Percentiles rank a stretch among this genome's conserved stretches.
Conservation (phyloP, 164 flowering plant genomes). For the Litsea cubeba region DNA sequence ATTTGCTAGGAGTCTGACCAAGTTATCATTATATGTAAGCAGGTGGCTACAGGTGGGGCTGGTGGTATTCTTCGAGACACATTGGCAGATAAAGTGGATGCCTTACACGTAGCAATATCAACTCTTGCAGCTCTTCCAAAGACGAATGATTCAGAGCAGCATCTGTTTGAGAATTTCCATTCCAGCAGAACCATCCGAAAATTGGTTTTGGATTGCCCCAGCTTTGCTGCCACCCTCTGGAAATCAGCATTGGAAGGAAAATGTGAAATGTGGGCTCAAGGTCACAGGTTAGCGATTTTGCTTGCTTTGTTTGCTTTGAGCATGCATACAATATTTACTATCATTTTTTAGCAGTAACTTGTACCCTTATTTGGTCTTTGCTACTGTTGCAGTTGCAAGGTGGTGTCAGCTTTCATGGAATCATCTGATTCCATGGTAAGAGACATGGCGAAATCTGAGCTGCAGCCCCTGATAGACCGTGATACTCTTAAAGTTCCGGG, state of each 20-base stretch:
- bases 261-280: slow-evolving; percentile 62
- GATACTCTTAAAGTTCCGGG: slow-evolving; percentile 55
- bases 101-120: slow-evolving; percentile 58
- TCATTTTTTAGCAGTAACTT: background rate
- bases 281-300: slow-evolving; percentile 69
- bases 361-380: background rate
- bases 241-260: slow-evolving; percentile 67
- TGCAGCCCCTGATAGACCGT: slow-evolving; percentile 60
- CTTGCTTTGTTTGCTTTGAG: background rate
- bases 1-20: too few relatives aligned
- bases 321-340: background rate
- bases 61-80: slow-evolving; percentile 55
- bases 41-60: slow-evolving; percentile 84
- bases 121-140: slow-evolving; percentile 62
- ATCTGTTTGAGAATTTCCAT: slow-evolving; percentile 82
- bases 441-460: slow-evolving; percentile 41
- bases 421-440: slow-evolving; percentile 44
- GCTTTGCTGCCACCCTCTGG: slow-evolving; percentile 76
- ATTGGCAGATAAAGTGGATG: slow-evolving; percentile 54
- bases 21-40: slow-evolving; percentile 4
- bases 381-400: slow-evolving; percentile 53
- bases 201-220: slow-evolving; percentile 67
- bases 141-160: slow-evolving; percentile 49
- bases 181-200: slow-evolving; percentile 88
- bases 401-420: slow-evolving; percentile 65